A percentile compares a stretch with the other conserved stretches of the same genome.
phyloP scores from a whole-genome alignment of 2,329 filamentous ascomycete species.

The Iodosphaeria phyllophila region DNA sequence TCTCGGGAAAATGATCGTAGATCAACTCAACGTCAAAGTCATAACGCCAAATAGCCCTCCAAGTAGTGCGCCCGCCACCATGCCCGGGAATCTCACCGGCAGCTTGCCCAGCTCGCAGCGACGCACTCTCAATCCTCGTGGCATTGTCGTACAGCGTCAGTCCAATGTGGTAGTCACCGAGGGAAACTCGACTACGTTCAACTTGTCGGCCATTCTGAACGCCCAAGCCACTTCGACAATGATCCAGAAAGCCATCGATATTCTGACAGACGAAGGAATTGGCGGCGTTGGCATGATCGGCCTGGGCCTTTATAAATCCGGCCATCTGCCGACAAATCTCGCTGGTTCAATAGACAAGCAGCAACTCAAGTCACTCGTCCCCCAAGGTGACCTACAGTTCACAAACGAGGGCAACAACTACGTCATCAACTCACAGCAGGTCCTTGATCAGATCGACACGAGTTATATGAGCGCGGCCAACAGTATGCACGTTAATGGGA shows the following conservation, averaged over 20 bases:
- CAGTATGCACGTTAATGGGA: slow-evolving; percentile 6
- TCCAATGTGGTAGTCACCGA: too few species aligned
- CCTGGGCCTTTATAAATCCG: slow-evolving; percentile 9
- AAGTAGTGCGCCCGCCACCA: not conserved
- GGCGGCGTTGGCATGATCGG: slow-evolving; percentile 12
- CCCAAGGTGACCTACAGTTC: slow-evolving; percentile 10
- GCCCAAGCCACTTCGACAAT: slow-evolving; percentile 12
- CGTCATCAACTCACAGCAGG: slow-evolving; percentile 8
- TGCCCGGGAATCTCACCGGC: slow-evolving; percentile 1
- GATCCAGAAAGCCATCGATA: slow-evolving; percentile 12
- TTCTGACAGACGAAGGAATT: slow-evolving; percentile 14
- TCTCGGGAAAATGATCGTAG: slow-evolving; percentile 12
- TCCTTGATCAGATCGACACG: slow-evolving; percentile 5
- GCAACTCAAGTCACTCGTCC: slow-evolving; percentile 9
- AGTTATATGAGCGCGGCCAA: slow-evolving; percentile 3
- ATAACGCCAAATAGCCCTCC: slow-evolving; percentile 1
- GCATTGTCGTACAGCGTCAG: slow-evolving; percentile 1
- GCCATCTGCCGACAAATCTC: slow-evolving; percentile 6
- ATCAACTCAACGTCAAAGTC: slow-evolving; percentile 5
- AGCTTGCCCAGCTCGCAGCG: not conserved
- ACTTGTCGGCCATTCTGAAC: slow-evolving; percentile 12
- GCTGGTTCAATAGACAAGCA: slow-evolving; percentile 3
- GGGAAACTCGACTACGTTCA: slow-evolving; percentile 6
- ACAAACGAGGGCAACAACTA: slow-evolving; percentile 10
- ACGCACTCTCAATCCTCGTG: not conserved